A percentile compares a stretch with the other conserved stretches of the same genome.
Evolutionary conservation across 2,329 filamentous ascomycete species (phyloP).

Genomic region (Rhinocladiella mackenziei): DNA sequence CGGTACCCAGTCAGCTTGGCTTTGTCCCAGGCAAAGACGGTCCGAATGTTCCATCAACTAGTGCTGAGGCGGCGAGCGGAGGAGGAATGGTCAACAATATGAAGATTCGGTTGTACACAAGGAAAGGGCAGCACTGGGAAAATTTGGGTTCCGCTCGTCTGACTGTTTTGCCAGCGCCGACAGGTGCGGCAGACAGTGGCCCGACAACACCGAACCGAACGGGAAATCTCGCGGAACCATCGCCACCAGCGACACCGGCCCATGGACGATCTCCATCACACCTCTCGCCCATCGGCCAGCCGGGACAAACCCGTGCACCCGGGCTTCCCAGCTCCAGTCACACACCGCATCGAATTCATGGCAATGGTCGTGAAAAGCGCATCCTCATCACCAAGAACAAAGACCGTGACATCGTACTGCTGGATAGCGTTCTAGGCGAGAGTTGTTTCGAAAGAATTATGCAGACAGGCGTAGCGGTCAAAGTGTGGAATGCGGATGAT

Average conservation of each 20-base stretch:
- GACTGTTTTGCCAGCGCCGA: constrained; percentile 66
- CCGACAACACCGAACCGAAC: constrained; percentile 23
- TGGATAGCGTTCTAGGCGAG: constrained; percentile 81
- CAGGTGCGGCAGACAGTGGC: constrained; percentile 21
- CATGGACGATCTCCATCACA: constrained; percentile 31
- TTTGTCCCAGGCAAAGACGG: constrained; percentile 55
- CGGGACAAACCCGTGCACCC: constrained; percentile 30
- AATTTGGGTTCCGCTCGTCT: constrained; percentile 82
- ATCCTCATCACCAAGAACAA: constrained; percentile 69
- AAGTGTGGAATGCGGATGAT: constrained; percentile 76
- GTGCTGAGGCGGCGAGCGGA: constrained; percentile 47
- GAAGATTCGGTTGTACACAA: constrained; percentile 79
- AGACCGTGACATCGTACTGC: constrained; percentile 58
- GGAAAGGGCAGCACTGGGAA: constrained; percentile 75
- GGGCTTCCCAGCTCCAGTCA: constrained; percentile 28
- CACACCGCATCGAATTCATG: constrained; percentile 43
- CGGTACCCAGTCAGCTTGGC: constrained; percentile 38
- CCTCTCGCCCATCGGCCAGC: constrained; percentile 23
- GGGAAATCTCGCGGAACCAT: constrained; percentile 21
- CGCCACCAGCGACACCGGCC: constrained; percentile 16
- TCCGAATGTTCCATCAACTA: constrained; percentile 39
- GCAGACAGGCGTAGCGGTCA: constrained; percentile 79
- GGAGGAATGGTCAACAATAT: constrained; percentile 68
- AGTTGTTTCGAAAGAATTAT: constrained; percentile 81
- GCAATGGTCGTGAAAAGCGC: constrained; percentile 74